Base-by-base conservation (phyloP, 345 rosid genomes). In the Eucalyptus coolabah region DNA sequence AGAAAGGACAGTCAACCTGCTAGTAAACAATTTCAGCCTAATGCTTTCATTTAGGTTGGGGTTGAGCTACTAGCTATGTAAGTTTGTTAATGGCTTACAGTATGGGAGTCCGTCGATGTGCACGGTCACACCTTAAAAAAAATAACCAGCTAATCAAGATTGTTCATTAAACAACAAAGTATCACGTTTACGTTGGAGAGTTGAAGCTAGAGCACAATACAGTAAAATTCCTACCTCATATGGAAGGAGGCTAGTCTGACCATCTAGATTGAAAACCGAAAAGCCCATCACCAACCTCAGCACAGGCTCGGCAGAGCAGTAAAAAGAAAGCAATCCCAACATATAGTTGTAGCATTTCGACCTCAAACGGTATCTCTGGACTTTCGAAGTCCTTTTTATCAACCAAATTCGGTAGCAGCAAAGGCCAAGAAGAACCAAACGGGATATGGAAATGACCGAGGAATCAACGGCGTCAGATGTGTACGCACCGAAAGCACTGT, bases 401-500 rank as follows among this genome's bases (percentile, higher is more conserved):
- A 93, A 92, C 98, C 98, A 97, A 86, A 95, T 94, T 72, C 99
- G 94, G 88, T 94, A 96, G 44, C 92, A 72, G 92, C 98, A 95
- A 26, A 98, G 91, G 86, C 95, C 92, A 89, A 95, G 88, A 91
- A 98, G 96, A 87, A 93, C 97, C 92, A 94, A 87, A 92, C 96
- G 92, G 86, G 99, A 98, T 91, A 95, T 34, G 88, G 91, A 92
- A 23, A 97, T 90, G 90, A 97, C 99, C 49, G 94, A 24, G 28
- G 95, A 91, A 90, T 95, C 97, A 24, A 95, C 92, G 4, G 94
- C 97, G 86, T 98, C 97, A 12, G 98, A 96, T 49, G 98, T 95
- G 91, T 93, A 95, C 30, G 93, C 92, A 10, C 99, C 98, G 89
- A 98, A 96, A 44, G 96, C 96, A 87, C 96, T 94, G 89, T 94